Evolutionary conservation across 495 filamentous ascomycete genomes (phyloP).

Genomic region (Terfezia claveryi): DNA sequence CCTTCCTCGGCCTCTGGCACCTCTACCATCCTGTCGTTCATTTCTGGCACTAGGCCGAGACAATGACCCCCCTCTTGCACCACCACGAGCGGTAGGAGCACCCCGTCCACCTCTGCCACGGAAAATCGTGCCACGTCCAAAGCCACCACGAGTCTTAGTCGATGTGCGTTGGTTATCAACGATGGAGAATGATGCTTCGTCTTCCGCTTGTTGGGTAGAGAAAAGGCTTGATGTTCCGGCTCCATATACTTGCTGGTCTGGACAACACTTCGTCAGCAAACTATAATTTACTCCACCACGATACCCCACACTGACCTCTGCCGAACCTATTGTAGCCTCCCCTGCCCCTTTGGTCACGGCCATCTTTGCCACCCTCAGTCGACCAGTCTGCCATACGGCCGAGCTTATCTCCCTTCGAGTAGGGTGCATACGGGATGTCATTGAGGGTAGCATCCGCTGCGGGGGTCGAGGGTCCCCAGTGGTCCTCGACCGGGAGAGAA

Average conservation of each 20-base stretch:
- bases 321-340: conserved; percentile 80
- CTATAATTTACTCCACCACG: conserved; percentile 1
- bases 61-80: conserved; percentile 33
- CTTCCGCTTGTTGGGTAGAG: conserved; percentile 71
- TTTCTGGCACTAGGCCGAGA: conserved; percentile 38
- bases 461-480: conserved; percentile 68
- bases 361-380: conserved; percentile 59
- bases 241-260: conserved; percentile 93
- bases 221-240: conserved; percentile 73
- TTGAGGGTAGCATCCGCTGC: conserved; percentile 46
- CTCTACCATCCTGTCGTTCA: conserved; percentile 25
- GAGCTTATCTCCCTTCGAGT: conserved; percentile 94
- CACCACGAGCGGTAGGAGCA: conserved; percentile 30
- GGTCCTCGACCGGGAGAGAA: conserved; percentile 35
- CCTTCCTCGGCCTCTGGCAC: conserved; percentile 39
- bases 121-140: conserved; percentile 68
- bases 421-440: conserved; percentile 90
- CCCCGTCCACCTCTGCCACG: conserved; percentile 63
- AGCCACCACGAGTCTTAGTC: conserved; percentile 48
- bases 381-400: conserved; percentile 99
- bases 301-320: conserved; percentile 39
- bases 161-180: conserved; percentile 81
- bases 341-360: conserved; percentile 44
- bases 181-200: conserved; percentile 92
- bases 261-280: not conserved